A percentile compares a stretch with the other conserved stretches of the same genome.
Conservation (phyloP, 805 yeast species). For the Candida schatavii region DNA sequence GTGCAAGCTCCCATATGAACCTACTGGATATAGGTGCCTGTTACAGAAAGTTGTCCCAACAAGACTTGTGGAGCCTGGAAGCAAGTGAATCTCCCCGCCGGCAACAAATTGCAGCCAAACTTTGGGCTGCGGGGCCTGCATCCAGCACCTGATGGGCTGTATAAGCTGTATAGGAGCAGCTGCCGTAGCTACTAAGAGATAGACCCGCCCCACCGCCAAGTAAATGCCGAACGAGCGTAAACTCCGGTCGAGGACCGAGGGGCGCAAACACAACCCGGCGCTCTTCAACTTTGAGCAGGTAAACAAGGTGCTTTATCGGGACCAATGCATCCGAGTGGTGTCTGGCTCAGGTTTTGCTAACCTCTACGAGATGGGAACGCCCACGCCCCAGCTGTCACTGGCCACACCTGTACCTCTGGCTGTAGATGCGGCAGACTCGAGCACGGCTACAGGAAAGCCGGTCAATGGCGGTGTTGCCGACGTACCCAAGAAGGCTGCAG, state of each 20-base stretch:
- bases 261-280: conserved; percentile 12
- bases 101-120: too few species aligned
- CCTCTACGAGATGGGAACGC: not conserved
- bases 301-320: conserved; percentile 21
- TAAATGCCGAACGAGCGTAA: conserved; percentile 12
- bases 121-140: too few species aligned
- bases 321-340: conserved; percentile 3
- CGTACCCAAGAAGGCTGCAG: not conserved
- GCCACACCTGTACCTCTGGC: not conserved
- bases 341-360: not conserved
- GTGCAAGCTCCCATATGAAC: too few species aligned
- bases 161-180: too few species aligned
- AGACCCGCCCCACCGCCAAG: not conserved
- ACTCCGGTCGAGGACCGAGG: conserved; percentile 28
- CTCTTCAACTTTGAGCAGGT: conserved; percentile 35
- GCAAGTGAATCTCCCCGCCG: too few species aligned
- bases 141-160: too few species aligned
- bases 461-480: conserved; percentile 3
- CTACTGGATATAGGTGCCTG: too few species aligned
- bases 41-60: too few species aligned
- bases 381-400: not conserved
- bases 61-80: too few species aligned
- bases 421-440: not conserved
- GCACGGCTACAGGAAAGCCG: not conserved
- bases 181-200: too few species aligned